A percentile compares a stretch with the other conserved stretches of the same genome.
Conservation (phyloP, 169 alveolate genomes). For the Babesia ovis region DNA sequence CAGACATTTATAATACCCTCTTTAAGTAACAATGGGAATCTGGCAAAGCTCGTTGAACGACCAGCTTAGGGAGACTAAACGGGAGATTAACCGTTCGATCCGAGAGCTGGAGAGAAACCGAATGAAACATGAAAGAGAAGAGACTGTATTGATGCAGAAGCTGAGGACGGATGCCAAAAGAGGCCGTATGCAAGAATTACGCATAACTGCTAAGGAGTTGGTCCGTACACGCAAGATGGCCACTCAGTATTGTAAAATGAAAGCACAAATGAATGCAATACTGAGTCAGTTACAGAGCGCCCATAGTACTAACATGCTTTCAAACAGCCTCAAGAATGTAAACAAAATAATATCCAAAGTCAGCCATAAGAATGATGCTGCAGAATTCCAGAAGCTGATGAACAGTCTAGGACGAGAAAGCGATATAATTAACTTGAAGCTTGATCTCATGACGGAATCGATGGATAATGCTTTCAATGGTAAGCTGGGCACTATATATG, state of each 20-base stretch:
- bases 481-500: not conserved
- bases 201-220: constrained; percentile 52
- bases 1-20: not conserved
- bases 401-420: constrained; percentile 31
- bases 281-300: constrained; percentile 46
- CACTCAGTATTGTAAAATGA: constrained; percentile 37
- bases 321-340: constrained; percentile 49
- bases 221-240: constrained; percentile 46
- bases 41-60: constrained; percentile 36
- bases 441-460: constrained; percentile 60
- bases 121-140: constrained; percentile 46
- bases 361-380: constrained; percentile 36
- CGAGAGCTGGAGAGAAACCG: constrained; percentile 58
- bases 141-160: constrained; percentile 9
- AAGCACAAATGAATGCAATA: constrained; percentile 52
- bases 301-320: constrained; percentile 47
- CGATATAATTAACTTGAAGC: constrained; percentile 40
- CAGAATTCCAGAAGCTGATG: constrained; percentile 55
- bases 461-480: constrained; percentile 40
- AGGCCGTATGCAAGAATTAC: constrained; percentile 37
- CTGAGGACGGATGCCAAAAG: constrained; percentile 41
- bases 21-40: constrained; percentile 43
- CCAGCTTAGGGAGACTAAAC: constrained; percentile 50
- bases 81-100: constrained; percentile 38
- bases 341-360: constrained; percentile 44